Evolutionary conservation across 2,329 filamentous ascomycete genomes (phyloP), one percentile per base, ranked within the genome.

Genomic region (Paracoccidioides lutzii): DNA sequence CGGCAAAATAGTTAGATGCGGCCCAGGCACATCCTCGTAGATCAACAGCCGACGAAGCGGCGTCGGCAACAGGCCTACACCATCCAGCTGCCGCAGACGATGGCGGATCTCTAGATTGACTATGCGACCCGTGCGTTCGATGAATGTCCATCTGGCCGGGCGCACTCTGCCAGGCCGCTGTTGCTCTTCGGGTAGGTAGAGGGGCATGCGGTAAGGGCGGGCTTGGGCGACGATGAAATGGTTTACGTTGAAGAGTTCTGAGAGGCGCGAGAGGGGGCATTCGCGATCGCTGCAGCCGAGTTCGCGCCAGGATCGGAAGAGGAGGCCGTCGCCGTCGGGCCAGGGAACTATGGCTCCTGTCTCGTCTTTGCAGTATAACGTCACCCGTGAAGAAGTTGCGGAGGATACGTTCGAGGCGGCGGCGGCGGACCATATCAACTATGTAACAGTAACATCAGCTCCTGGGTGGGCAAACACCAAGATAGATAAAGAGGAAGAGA

Each of bases 211-310:
- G 69, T 95, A 95, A 0, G 91, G 91, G 3, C 90, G 80, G 0
- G 91, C 90, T 73, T 96, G 91, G 61, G 87, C 93, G 61, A 97
- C 83, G 60, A 97, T 89, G 72, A 94, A 96, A 74, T 96, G 90
- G 67, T 95, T 94, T 54, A 94, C 88, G 67, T 94, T 94, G 78
- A 93, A 93, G 9, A 91, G 80, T 71, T 91, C 86, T 5, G 85
- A 82, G 35, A 93, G 83, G 42, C 88, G 81, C 54, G 82, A 78
- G 1, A 93, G 78, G 0, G 82, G 82, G 0, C 80, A 82, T 60
- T 83, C 83, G 44, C 81, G 81, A 59, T 87, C 83, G 44, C 78
- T 78, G 68, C 85, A 83, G 5, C 78, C 80, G 22, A 80, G 78
- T 57, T 81, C 78, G 4, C 82, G 83, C 79, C 83, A 87, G 45